These are phyloP conservation scores for Nissolia schottii DNA, from an alignment of 306 rosid genomes.

Conservation along the genomic window DNA sequence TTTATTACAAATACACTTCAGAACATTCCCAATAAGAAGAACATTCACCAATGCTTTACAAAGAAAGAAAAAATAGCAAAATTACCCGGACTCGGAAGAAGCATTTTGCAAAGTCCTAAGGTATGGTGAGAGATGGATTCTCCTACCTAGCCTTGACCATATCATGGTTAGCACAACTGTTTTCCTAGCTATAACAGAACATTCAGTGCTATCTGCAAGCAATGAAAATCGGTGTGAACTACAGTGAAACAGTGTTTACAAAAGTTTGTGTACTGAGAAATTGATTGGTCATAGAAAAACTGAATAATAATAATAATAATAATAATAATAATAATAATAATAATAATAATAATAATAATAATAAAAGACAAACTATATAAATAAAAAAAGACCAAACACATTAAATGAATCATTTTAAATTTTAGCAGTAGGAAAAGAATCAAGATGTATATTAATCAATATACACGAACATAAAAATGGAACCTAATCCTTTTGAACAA, in stretches of 20 bases:
- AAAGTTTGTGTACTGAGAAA: background rate
- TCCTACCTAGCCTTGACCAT: slow-evolving; percentile 44
- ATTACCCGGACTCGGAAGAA: slow-evolving; percentile 39
- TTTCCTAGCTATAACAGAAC: slow-evolving; percentile 18
- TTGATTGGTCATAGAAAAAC: background rate
- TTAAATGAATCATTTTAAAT: slow-evolving; percentile 5
- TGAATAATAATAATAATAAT: no score
- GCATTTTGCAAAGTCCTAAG: slow-evolving; percentile 26
- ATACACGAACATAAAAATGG: background rate
- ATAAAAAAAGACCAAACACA: background rate
- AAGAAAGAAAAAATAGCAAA: background rate
- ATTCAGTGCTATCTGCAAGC: slow-evolving; percentile 28
- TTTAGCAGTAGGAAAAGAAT: background rate
- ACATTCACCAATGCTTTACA: background rate
- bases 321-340: no score
- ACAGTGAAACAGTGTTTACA: background rate
- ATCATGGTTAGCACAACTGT: slow-evolving; percentile 40
- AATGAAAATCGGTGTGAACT: background rate
- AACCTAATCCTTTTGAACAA: background rate
- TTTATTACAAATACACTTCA: background rate
- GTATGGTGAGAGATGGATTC: slow-evolving; percentile 27
- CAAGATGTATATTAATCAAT: background rate
- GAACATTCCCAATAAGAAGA: slow-evolving; percentile 8
- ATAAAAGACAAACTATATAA: background rate
- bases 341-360: background rate